Conservation (phyloP, 1,139 yeast species). For the Candida neerlandica region DNA sequence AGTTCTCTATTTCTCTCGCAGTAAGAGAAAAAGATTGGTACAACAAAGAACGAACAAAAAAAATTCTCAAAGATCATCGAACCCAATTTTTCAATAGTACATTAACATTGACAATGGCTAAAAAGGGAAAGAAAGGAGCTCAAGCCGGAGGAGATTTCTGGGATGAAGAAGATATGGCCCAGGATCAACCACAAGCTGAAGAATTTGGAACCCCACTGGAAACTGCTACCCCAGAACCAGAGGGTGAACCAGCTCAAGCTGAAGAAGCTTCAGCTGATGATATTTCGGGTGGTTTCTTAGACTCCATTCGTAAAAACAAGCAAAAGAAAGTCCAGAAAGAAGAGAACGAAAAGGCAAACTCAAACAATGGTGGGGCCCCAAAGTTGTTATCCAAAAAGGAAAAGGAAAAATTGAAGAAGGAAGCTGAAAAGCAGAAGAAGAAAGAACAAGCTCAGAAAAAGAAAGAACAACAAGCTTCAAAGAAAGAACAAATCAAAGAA, state of each 20-base stretch:
- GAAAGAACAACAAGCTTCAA: slow-evolving; percentile 64
- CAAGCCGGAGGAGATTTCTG: slow-evolving; percentile 69
- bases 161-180: slow-evolving; percentile 75
- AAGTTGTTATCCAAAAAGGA: slow-evolving; percentile 91
- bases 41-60: slow-evolving; percentile 1
- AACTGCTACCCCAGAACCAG: slow-evolving; percentile 22
- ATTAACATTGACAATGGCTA: slow-evolving; percentile 34
- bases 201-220: slow-evolving; percentile 46
- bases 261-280: slow-evolving; percentile 45
- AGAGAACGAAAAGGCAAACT: slow-evolving; percentile 51
- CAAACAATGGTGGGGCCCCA: slow-evolving; percentile 50
- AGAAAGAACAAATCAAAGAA: slow-evolving; percentile 65
- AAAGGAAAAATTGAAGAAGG: slow-evolving; percentile 96
- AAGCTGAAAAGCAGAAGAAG: slow-evolving; percentile 92
- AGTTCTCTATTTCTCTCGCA: background rate
- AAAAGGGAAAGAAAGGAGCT: slow-evolving; percentile 55
- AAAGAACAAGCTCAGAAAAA: slow-evolving; percentile 88
- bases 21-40: background rate
- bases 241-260: slow-evolving; percentile 28
- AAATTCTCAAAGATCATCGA: slow-evolving; percentile 6
- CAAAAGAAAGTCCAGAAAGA: slow-evolving; percentile 68
- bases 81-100: background rate
- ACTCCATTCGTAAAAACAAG: slow-evolving; percentile 78
- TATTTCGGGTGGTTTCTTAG: slow-evolving; percentile 68
- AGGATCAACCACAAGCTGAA: slow-evolving; percentile 57